Percentiles rank a stretch among this genome's conserved stretches.
These are phyloP conservation scores for Podila epigama DNA, from an alignment of 192 early-diverging fungal genomes.

Conservation along the genomic window DNA sequence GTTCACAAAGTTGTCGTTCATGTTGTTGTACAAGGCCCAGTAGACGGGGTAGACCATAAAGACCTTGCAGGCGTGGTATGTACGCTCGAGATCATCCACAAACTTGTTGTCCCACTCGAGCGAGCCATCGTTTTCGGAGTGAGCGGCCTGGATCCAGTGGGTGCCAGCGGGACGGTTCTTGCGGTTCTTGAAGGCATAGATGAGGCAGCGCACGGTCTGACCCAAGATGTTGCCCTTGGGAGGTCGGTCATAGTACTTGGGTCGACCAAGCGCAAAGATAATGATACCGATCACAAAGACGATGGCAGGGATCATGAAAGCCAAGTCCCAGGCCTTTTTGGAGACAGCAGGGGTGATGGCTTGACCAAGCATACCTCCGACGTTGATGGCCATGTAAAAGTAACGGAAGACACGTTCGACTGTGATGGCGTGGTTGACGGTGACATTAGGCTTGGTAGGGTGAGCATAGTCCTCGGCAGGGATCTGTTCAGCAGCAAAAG, in stretches of 20 bases:
- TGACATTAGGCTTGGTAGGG: constrained; percentile 57
- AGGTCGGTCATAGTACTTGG: constrained; percentile 58
- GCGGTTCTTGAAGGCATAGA: constrained; percentile 45
- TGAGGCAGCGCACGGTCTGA: constrained; percentile 53
- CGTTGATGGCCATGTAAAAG: constrained; percentile 77
- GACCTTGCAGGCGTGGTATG: constrained; percentile 69
- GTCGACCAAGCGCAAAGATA: constrained; percentile 61
- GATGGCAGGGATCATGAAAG: constrained; percentile 65
- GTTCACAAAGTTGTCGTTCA: constrained; percentile 71
- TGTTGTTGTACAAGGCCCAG: constrained; percentile 71
- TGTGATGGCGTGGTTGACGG: constrained; percentile 67
- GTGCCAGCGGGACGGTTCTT: constrained; percentile 17
- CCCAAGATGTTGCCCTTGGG: constrained; percentile 65
- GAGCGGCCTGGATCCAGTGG: constrained; percentile 56
- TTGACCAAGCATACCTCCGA: constrained; percentile 66
- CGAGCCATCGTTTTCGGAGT: constrained; percentile 44
- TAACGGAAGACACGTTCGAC: constrained; percentile 74
- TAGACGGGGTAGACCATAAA: constrained; percentile 68
- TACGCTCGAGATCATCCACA: constrained; percentile 60
- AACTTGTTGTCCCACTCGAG: constrained; percentile 65
- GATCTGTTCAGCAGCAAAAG: constrained; percentile 70
- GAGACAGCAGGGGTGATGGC: constrained; percentile 65
- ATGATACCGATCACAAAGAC: constrained; percentile 62
- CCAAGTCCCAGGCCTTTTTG: constrained; percentile 63
- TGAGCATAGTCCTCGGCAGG: constrained; percentile 62